phyloP scores from a whole-genome alignment of 192 early-diverging fungal genomes.

The Backusella westeae region DNA sequence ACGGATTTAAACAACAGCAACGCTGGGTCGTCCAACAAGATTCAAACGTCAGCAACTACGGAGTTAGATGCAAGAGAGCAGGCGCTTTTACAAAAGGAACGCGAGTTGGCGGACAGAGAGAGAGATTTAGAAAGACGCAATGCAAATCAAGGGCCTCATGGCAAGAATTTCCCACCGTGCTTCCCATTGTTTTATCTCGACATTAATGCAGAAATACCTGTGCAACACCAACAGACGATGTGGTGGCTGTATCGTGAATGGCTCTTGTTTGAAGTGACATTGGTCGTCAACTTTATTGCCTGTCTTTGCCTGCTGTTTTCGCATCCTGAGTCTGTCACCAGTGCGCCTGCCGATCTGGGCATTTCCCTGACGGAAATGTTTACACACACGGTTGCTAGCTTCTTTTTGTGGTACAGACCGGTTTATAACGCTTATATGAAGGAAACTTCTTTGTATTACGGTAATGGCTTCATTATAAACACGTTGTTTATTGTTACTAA shows the following conservation, averaged over 20 bases:
- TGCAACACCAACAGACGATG: constrained; percentile 58
- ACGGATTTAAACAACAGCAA: not conserved
- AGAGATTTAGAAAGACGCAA: constrained; percentile 63
- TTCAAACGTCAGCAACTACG: not conserved
- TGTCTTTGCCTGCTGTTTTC: constrained; percentile 73
- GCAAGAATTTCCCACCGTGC: constrained; percentile 79
- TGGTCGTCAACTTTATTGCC: constrained; percentile 77
- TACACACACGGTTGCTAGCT: constrained; percentile 71
- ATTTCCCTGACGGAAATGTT: constrained; percentile 73
- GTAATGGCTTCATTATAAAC: constrained; percentile 34
- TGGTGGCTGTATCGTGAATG: constrained; percentile 71
- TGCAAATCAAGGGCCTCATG: constrained; percentile 47
- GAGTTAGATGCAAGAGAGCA: constrained; percentile 57
- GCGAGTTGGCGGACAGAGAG: constrained; percentile 76
- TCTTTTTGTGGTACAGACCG: constrained; percentile 88
- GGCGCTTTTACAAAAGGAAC: constrained; percentile 70
- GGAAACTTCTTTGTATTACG: constrained; percentile 84
- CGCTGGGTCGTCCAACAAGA: not conserved
- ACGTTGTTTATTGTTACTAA: not conserved
- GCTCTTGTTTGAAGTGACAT: constrained; percentile 68
- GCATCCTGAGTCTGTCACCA: constrained; percentile 59
- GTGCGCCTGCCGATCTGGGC: constrained; percentile 75
- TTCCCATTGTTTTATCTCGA: constrained; percentile 82
- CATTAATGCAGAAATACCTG: constrained; percentile 72
- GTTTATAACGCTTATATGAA: constrained; percentile 87